These are phyloP conservation scores for Penicillium sp. DNA, from an alignment of 2,329 filamentous ascomycete genomes.

Conservation along the genomic window DNA sequence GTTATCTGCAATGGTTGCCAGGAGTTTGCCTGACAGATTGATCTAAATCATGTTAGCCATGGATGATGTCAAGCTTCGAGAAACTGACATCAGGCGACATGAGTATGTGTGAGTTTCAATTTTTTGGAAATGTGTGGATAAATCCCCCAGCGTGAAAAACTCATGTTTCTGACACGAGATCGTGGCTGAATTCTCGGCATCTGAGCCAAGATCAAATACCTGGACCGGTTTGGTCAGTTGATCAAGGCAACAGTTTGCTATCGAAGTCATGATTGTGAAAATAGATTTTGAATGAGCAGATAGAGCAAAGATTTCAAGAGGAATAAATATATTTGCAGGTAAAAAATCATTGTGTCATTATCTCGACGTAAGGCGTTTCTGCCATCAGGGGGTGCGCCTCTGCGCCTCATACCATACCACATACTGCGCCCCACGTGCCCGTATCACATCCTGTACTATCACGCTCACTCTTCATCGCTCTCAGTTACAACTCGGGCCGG, in stretches of 20 bases:
- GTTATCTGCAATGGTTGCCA: slow-evolving; percentile 28
- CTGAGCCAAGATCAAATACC: slow-evolving; percentile 1
- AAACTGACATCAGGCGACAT: slow-evolving; percentile 16
- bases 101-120: not conserved
- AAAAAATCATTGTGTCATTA: not conserved
- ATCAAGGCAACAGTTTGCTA: slow-evolving; percentile 5
- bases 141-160: not conserved
- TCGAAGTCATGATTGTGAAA: not conserved
- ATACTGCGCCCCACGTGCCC: slow-evolving; percentile 6
- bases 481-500: not conserved
- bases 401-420: not conserved
- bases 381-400: not conserved
- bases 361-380: not conserved
- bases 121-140: not conserved
- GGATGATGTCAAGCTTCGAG: not conserved
- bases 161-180: not conserved
- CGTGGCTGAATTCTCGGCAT: not conserved
- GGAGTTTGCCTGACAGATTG: slow-evolving; percentile 27
- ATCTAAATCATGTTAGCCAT: slow-evolving; percentile 15
- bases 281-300: not conserved
- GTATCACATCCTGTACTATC: not conserved
- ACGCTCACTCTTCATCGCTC: not conserved
- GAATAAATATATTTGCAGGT: not conserved
- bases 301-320: not conserved
- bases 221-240: slow-evolving; percentile 3